These are phyloP conservation scores for Mortierella sp. DNA, from an alignment of 371 early-diverging fungal genomes.

Conservation along the genomic window DNA sequence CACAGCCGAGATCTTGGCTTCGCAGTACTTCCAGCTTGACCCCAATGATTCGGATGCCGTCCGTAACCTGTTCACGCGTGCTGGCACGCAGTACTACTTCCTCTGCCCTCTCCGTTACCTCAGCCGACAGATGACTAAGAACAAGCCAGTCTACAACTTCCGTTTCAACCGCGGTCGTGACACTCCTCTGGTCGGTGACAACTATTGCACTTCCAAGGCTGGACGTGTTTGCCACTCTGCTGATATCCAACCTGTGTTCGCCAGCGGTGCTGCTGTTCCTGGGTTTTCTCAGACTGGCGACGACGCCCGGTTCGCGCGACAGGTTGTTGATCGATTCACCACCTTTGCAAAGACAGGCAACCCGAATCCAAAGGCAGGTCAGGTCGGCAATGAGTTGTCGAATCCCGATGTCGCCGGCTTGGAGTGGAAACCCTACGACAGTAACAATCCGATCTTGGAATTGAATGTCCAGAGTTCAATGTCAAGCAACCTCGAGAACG, in stretches of 20 bases:
- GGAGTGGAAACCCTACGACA: conserved; percentile 21
- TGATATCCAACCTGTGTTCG: conserved; percentile 43
- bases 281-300: conserved; percentile 37
- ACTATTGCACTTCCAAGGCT: conserved; percentile 27
- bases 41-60: conserved; percentile 29
- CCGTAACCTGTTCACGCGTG: conserved; percentile 26
- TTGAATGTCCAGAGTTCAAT: conserved; percentile 28
- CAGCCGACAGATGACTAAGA: conserved; percentile 32
- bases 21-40: conserved; percentile 12
- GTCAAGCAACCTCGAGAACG: conserved; percentile 20
- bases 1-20: conserved; percentile 5
- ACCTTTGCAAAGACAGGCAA: conserved; percentile 43
- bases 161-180: conserved; percentile 47
- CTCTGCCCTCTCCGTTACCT: conserved; percentile 46
- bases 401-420: conserved; percentile 39
- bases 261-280: conserved; percentile 29
- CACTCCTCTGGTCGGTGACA: conserved; percentile 32
- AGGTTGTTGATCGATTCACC: conserved; percentile 38
- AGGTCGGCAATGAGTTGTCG: conserved; percentile 11
- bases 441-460: conserved; percentile 27
- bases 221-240: conserved; percentile 42
- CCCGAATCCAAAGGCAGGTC: conserved; percentile 27
- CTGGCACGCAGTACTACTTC: conserved; percentile 36
- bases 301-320: conserved; percentile 42
- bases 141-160: conserved; percentile 30